Evolutionary conservation across 1,284 basidiomycete genomes (phyloP).

Genomic region (Anthracocystis setariae): DNA sequence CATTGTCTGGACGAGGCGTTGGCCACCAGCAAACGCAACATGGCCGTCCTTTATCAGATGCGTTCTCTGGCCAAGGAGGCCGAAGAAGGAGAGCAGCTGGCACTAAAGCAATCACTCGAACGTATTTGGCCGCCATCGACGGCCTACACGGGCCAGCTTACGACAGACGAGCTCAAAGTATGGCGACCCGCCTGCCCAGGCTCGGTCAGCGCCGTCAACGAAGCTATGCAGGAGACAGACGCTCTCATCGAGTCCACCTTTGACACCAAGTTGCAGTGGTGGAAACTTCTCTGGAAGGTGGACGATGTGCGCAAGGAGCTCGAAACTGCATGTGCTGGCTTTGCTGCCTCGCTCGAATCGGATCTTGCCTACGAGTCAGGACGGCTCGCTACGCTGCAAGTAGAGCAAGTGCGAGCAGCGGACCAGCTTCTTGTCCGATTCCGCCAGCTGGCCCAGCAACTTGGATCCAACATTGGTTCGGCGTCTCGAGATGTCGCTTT

Average conservation of each 20-base stretch:
- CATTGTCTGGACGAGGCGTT: conserved; percentile 42
- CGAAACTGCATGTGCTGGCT: conserved; percentile 49
- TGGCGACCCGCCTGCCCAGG: conserved; percentile 33
- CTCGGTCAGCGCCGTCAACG: conserved; percentile 28
- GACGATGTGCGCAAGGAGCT: conserved; percentile 60
- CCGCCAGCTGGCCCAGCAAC: conserved; percentile 18
- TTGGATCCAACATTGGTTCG: conserved; percentile 10
- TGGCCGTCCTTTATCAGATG: conserved; percentile 24
- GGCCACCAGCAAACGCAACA: conserved; percentile 21
- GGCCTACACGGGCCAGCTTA: conserved; percentile 26
- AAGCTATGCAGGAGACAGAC: conserved; percentile 30
- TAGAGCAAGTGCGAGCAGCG: conserved; percentile 20
- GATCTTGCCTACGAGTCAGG: conserved; percentile 57
- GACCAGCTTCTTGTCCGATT: conserved; percentile 33
- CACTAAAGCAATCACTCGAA: conserved; percentile 30
- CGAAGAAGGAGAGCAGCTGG: conserved; percentile 10
- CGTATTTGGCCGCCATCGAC: conserved; percentile 39
- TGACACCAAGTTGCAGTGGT: conserved; percentile 55
- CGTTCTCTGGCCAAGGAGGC: conserved; percentile 23
- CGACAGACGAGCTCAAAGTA: conserved; percentile 25
- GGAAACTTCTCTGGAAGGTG: conserved; percentile 60
- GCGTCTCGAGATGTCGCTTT: conserved; percentile 35
- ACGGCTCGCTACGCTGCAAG: conserved; percentile 39
- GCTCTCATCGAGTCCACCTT: conserved; percentile 48
- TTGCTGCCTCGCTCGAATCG: conserved; percentile 51